Evolutionary conservation across 805 yeast genomes (phyloP).

Genomic region (Isabelozyma rhagii): DNA sequence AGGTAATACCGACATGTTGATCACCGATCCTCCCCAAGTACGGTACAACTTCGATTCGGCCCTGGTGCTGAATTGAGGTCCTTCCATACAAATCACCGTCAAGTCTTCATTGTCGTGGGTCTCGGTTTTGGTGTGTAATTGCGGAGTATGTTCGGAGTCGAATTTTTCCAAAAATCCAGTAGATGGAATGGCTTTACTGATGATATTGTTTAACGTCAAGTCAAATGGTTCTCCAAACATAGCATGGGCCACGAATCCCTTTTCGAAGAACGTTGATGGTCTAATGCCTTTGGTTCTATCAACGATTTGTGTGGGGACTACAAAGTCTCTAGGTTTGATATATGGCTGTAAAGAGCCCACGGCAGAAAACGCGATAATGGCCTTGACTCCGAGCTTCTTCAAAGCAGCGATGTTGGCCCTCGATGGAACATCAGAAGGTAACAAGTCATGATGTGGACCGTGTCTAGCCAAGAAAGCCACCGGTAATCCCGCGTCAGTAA

Average conservation of each 20-base stretch:
- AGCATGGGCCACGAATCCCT: slow-evolving; percentile 95
- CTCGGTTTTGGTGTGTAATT: slow-evolving; percentile 58
- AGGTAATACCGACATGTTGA: slow-evolving; percentile 97
- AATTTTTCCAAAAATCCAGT: slow-evolving; percentile 53
- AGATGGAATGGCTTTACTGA: slow-evolving; percentile 47
- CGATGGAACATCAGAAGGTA: slow-evolving; percentile 90
- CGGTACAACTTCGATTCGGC: slow-evolving; percentile 90
- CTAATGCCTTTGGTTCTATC: slow-evolving; percentile 97
- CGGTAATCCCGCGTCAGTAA: slow-evolving; percentile 69
- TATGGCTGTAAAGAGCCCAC: slow-evolving; percentile 92
- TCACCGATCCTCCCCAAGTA: slow-evolving; percentile 89
- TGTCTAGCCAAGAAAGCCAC: slow-evolving; percentile 95
- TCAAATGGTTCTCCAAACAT: slow-evolving; percentile 98
- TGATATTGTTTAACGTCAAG: slow-evolving; percentile 59
- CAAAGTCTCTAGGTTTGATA: slow-evolving; percentile 92
- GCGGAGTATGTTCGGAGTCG: slow-evolving; percentile 37
- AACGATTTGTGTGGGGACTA: slow-evolving; percentile 92
- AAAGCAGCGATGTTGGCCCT: slow-evolving; percentile 96
- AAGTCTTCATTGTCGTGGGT: slow-evolving; percentile 67
- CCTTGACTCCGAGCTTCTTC: slow-evolving; percentile 81
- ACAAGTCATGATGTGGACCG: slow-evolving; percentile 82
- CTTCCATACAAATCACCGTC: slow-evolving; percentile 96
- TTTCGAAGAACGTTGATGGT: slow-evolving; percentile 82
- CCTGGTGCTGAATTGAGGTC: slow-evolving; percentile 95
- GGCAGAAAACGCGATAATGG: slow-evolving; percentile 89